Conservation (phyloP, 176 grass and related monocot genomes). For the Areca catechu region DNA sequence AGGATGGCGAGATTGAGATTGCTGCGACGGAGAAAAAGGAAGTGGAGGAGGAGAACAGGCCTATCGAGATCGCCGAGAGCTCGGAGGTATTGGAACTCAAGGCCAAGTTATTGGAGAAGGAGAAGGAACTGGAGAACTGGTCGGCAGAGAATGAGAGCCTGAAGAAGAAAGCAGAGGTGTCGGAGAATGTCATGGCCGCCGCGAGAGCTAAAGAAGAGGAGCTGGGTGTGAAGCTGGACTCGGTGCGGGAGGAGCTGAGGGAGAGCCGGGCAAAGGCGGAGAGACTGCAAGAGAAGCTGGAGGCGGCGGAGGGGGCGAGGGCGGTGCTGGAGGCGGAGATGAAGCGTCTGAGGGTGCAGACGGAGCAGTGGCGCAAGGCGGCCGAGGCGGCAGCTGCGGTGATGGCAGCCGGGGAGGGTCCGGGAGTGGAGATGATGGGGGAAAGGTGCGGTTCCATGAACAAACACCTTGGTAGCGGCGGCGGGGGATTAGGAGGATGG, state of each 20-base stretch:
- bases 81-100: no score
- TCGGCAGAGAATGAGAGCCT: no score
- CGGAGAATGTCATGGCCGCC: no score
- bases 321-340: conserved; percentile 59
- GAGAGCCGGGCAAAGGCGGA: conserved; percentile 3
- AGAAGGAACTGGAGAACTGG: no score
- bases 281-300: conserved; percentile 17
- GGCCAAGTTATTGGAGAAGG: no score
- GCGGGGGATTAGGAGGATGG: conserved; percentile 34
- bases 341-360: conserved; percentile 76
- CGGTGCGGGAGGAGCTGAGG: conserved; percentile 25
- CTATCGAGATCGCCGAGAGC: no score
- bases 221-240: neutral
- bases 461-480: conserved; percentile 15
- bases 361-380: conserved; percentile 89
- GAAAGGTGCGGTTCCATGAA: conserved; percentile 10
- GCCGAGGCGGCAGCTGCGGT: conserved; percentile 67
- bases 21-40: no score
- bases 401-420: conserved; percentile 39
- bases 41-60: no score
- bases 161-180: no score
- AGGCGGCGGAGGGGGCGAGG: conserved; percentile 33
- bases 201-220: conserved; percentile 14
- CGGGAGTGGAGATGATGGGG: conserved; percentile 19
- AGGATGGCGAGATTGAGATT: no score